Conservation (phyloP, 139 green algal genomes). For the Chlamydomonas asymmetrica region DNA sequence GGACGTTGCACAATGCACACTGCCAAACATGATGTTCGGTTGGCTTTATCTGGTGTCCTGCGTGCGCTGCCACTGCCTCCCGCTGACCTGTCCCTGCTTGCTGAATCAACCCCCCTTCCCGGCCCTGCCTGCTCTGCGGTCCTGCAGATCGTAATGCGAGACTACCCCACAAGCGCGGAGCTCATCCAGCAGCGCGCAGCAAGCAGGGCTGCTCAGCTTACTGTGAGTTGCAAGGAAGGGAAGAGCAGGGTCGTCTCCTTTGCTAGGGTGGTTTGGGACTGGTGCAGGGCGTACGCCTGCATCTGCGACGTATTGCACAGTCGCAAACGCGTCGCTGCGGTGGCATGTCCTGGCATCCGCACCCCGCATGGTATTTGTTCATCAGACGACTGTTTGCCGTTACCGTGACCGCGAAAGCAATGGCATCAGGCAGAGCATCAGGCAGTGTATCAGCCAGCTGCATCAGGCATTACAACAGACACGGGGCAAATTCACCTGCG, state of each 20-base stretch:
- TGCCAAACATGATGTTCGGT: neutral
- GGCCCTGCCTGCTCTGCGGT: neutral
- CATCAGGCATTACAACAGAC: neutral
- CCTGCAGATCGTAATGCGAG: conserved; percentile 9
- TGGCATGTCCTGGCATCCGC: neutral
- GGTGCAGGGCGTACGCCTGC: neutral
- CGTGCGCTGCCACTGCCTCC: too few relatives aligned
- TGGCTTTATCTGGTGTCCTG: neutral
- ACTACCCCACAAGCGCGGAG: conserved; percentile 22
- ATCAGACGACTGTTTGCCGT: too few relatives aligned
- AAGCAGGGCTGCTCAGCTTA: neutral
- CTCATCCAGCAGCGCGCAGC: conserved; percentile 10
- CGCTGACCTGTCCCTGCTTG: too few relatives aligned
- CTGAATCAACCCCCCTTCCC: neutral
- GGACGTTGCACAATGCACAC: neutral
- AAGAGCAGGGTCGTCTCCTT: neutral
- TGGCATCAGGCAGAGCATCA: neutral
- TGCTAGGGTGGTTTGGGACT: neutral
- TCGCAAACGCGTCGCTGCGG: neutral
- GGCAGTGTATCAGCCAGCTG: neutral
- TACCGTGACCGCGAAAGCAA: too few relatives aligned
- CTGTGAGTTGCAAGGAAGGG: neutral
- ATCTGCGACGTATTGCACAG: neutral
- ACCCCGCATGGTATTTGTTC: too few relatives aligned
- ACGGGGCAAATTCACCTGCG: neutral